A percentile compares a stretch with the other conserved stretches of the same genome.
Evolutionary conservation across 2,329 filamentous ascomycete genomes (phyloP).

Genomic region (Helotiales sp.): DNA sequence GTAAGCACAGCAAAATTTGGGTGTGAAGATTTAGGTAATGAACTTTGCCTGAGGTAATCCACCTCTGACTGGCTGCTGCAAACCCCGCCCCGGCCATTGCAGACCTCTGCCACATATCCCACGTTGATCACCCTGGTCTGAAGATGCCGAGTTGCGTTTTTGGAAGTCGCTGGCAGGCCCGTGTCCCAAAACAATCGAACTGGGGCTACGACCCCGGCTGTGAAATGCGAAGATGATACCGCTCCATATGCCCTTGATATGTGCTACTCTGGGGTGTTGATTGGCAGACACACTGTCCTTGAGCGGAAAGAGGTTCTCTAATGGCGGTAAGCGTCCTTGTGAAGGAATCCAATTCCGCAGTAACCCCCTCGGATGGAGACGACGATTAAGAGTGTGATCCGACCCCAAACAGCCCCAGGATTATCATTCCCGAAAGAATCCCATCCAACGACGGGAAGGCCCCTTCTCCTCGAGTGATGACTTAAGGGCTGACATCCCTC

Average conservation of each 20-base stretch:
- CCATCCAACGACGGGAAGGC: conserved; percentile 3
- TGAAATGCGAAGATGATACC: conserved; percentile 10
- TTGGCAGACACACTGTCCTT: conserved; percentile 23
- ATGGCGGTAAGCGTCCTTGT: conserved; percentile 21
- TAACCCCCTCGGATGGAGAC: conserved; percentile 10
- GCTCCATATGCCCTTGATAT: conserved; percentile 18
- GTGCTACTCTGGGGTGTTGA: conserved; percentile 9
- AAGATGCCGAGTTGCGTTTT: neutral
- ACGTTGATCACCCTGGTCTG: neutral
- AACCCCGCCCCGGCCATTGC: neutral
- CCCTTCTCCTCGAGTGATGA: conserved; percentile 3
- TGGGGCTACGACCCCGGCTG: conserved; percentile 3
- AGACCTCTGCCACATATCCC: conserved; percentile 7
- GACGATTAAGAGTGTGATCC: conserved; percentile 15
- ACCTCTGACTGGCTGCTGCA: conserved; percentile 10
- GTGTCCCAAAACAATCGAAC: conserved; percentile 3
- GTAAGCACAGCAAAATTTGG: conserved; percentile 23
- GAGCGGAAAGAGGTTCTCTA: conserved; percentile 14
- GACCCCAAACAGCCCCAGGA: no score
- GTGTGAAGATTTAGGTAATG: conserved; percentile 27
- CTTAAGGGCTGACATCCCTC: conserved; percentile 14
- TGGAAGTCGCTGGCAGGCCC: neutral
- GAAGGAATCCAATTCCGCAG: conserved; percentile 11
- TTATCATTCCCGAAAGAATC: conserved; percentile 12
- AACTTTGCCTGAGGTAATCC: conserved; percentile 9